Conservation (phyloP, 2,329 filamentous ascomycete species). For the Trichoderma atrobrunneum region DNA sequence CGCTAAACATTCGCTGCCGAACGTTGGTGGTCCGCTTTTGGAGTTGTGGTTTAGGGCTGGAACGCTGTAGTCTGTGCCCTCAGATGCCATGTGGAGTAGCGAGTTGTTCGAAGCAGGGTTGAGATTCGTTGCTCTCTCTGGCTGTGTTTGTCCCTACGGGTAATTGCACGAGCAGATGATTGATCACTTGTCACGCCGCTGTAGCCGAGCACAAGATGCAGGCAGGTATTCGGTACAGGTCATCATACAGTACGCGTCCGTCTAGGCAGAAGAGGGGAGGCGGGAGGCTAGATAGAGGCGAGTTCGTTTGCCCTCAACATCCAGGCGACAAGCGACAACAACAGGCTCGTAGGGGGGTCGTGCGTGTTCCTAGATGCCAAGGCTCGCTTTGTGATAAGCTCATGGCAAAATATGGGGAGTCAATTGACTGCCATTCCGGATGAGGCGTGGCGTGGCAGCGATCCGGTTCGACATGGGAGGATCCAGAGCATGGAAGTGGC, state of each 20-base stretch:
- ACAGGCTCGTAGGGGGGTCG: not conserved
- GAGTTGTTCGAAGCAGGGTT: not conserved
- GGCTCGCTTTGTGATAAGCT: slow-evolving; percentile 17
- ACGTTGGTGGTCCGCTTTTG: slow-evolving; percentile 4
- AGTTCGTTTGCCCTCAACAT: not conserved
- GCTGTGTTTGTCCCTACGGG: not conserved
- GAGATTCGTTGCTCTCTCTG: not conserved
- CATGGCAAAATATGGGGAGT: slow-evolving; percentile 16
- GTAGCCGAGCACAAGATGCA: not conserved
- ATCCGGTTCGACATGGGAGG: slow-evolving; percentile 16
- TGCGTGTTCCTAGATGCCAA: slow-evolving; percentile 18
- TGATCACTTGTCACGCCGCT: not conserved
- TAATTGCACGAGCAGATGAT: not conserved
- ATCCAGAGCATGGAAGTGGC: not conserved
- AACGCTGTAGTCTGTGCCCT: not conserved
- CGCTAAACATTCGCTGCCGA: slow-evolving; percentile 18
- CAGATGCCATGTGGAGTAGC: not conserved
- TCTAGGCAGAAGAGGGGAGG: not conserved
- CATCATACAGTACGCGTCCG: not conserved
- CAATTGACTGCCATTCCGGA: not conserved
- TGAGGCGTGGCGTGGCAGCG: slow-evolving; percentile 10
- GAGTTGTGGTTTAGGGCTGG: slow-evolving; percentile 7
- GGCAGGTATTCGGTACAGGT: not conserved
- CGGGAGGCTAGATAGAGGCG: not conserved
- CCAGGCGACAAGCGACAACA: not conserved